Evolutionary conservation across 495 filamentous ascomycete genomes (phyloP), one percentile per base, ranked within the genome.

Genomic region (Monascus purpureus): DNA sequence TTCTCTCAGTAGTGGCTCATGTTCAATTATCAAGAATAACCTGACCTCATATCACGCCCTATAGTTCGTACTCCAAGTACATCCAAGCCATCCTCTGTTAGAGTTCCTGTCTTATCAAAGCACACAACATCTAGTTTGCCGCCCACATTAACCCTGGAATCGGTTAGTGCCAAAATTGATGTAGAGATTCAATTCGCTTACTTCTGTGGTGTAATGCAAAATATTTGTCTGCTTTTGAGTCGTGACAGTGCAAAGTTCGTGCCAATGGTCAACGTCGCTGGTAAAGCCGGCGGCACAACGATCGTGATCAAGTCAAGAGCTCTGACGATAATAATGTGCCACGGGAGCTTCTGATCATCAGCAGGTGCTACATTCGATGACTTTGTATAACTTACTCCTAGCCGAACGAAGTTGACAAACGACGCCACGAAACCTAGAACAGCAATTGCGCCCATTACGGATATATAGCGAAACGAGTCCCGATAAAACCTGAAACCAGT

Each of bases 401-500:
- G 66, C 13, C 78, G 71, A 39, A 96, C 50, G 47, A 99, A 99
- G 50, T 99, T 99, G 51, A 88, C 58, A 35, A 96, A 80, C 2
- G 90, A 94, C 4, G 77, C 83, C 16, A 83, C 55, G 49, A 99
- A 99, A 1, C 92, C 92, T 32, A 94, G 47, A 29, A 75, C 47
- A 16, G 92, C 92, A 40, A 99, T 77, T n/a, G 73, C 53, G 28
- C 68, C 88, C 92, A 99, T 96, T 20, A 99, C 92, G 4, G 82
- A 86, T 38, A 99, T 95, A 48, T 96, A 99, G 15, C 86, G 76
- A 48, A 99, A 99, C 3, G 92, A 95, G 49, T 99, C 92, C 12
- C 83, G 70, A 48, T 99, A 96, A 47, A 99, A 96, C 44, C 90
- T 95, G 67, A 99, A 96, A 1, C 85, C 87, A 14, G 87, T 92